Conservation (phyloP, 2,329 filamentous ascomycete species). For the Calonectria multiphialidica region DNA sequence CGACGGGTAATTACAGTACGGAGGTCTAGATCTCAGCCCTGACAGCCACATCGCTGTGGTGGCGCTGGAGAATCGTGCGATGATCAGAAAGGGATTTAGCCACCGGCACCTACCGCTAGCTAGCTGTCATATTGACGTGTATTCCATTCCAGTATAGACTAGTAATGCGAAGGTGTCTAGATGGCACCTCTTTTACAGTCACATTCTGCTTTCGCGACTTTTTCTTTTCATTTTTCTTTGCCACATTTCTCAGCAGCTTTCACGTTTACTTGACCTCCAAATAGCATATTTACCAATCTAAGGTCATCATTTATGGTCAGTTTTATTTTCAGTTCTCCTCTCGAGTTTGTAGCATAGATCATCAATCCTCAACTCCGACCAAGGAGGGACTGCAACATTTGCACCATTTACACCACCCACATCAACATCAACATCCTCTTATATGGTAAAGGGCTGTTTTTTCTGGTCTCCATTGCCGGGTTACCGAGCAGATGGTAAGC, state of each 20-base stretch:
- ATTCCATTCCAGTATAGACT: neutral
- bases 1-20: neutral
- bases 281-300: too few species aligned
- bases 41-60: neutral
- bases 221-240: too few species aligned
- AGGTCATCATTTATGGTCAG: too few species aligned
- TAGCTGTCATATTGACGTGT: neutral
- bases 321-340: too few species aligned
- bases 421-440: neutral
- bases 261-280: too few species aligned
- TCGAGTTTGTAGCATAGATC: too few species aligned
- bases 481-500: neutral
- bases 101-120: neutral
- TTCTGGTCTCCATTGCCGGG: neutral
- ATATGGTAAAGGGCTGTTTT: neutral
- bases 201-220: neutral
- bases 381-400: too few species aligned
- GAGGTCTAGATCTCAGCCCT: neutral
- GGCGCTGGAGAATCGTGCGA: neutral
- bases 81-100: neutral
- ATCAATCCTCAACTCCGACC: too few species aligned
- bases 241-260: too few species aligned
- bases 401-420: neutral
- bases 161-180: neutral
- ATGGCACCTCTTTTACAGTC: neutral